phyloP scores from a whole-genome alignment of 257 asterid genomes.

The Anisodus tanguticus region DNA sequence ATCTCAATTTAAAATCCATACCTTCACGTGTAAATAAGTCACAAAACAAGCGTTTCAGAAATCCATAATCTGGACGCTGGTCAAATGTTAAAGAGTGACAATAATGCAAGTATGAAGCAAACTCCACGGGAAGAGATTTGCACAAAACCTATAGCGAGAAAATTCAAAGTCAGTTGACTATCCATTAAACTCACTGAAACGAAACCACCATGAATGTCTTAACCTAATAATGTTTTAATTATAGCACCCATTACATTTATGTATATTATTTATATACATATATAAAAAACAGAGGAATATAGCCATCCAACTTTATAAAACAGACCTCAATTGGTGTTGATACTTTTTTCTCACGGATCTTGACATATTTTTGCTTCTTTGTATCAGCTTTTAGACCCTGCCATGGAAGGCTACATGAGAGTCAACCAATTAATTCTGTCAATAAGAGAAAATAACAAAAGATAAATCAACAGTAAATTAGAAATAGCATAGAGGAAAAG shows the following conservation, averaged over 20 bases:
- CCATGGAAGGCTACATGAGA: constrained; percentile 49
- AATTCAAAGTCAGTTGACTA: background rate
- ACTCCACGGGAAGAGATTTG: constrained; percentile 51
- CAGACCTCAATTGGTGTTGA: constrained; percentile 56
- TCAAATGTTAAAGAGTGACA: constrained; percentile 51
- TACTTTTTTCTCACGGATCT: constrained; percentile 50
- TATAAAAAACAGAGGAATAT: background rate
- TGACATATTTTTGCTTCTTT: constrained; percentile 52
- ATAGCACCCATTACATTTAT: too few species aligned
- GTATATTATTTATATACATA: too few species aligned
- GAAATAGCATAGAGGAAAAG: background rate
- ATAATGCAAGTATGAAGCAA: constrained; percentile 52
- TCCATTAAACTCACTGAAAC: constrained; percentile 7
- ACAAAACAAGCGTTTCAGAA: constrained; percentile 48
- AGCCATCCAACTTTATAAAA: constrained; percentile 22
- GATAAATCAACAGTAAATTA: background rate
- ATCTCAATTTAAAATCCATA: constrained; percentile 17
- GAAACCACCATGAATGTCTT: background rate
- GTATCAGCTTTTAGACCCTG: constrained; percentile 54
- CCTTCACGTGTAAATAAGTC: constrained; percentile 48
- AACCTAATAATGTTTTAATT: background rate
- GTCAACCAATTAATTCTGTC: constrained; percentile 7
- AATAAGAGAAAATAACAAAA: background rate
- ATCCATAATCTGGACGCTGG: constrained; percentile 51
- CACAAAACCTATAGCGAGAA: constrained; percentile 41